phyloP scores from a whole-genome alignment of 306 rosid genomes.

The Malus sieversii region DNA sequence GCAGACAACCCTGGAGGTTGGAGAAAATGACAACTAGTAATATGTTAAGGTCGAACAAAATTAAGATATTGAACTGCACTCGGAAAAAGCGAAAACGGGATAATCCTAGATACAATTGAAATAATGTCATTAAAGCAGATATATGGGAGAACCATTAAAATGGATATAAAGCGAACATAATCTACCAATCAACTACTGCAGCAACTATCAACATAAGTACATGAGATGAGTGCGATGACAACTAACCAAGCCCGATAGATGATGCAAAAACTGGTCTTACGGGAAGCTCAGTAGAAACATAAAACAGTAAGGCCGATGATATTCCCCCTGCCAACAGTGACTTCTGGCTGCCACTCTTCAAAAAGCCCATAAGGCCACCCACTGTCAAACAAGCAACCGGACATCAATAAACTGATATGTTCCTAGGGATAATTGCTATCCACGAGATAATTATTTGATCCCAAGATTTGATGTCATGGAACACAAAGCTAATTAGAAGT shows the following conservation, averaged over 20 bases:
- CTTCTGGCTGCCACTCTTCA: constrained; percentile 94
- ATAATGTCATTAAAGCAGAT: neutral
- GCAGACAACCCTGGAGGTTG: constrained; percentile 65
- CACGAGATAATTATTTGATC: neutral
- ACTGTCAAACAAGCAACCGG: constrained; percentile 29
- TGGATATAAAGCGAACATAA: neutral
- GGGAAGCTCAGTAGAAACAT: constrained; percentile 65
- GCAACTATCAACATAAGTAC: neutral
- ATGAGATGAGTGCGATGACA: neutral
- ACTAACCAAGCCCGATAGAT: constrained; percentile 85
- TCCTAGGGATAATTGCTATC: neutral
- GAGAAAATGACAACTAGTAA: neutral
- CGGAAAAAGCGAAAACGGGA: neutral
- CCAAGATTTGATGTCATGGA: neutral
- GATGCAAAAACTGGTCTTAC: constrained; percentile 78
- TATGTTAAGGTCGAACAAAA: neutral
- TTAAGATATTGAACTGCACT: neutral
- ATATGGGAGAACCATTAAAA: neutral
- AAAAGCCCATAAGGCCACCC: constrained; percentile 89
- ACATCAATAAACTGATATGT: neutral
- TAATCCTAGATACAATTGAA: neutral
- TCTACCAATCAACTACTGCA: neutral
- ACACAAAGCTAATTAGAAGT: neutral
- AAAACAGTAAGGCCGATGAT: constrained; percentile 58
- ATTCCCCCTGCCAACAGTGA: constrained; percentile 84